Evolutionary conservation across 768 basidiomycete genomes (phyloP).

Genomic region (Auriscalpium microsporum): DNA sequence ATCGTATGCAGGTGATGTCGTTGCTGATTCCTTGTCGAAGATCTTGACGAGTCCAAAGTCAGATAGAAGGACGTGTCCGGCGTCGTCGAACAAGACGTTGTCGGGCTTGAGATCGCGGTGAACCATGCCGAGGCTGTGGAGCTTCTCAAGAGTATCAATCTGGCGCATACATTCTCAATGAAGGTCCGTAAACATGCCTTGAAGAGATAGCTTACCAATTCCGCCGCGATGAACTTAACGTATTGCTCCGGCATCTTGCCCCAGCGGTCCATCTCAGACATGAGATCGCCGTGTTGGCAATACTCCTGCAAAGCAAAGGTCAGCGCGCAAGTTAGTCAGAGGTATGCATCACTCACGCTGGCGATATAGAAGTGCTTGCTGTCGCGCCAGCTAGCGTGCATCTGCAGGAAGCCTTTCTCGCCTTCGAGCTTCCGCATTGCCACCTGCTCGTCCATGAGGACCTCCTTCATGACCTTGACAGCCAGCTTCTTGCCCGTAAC

Average conservation of each 20-base stretch:
- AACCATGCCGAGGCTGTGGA: constrained; percentile 18
- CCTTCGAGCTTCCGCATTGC: not conserved
- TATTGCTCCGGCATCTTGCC: not conserved
- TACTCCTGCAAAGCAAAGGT: not conserved
- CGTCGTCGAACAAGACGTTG: constrained; percentile 19
- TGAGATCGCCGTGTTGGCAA: not conserved
- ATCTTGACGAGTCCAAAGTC: constrained; percentile 19
- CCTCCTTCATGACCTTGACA: not conserved
- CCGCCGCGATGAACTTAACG: not conserved
- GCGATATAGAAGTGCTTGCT: not conserved
- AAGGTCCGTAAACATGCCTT: not conserved
- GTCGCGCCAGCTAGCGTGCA: not conserved
- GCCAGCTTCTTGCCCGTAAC: not conserved
- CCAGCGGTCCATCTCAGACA: not conserved
- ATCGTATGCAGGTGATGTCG: not conserved
- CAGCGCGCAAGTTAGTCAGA: not conserved
- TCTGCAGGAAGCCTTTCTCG: not conserved
- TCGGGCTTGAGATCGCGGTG: constrained; percentile 25
- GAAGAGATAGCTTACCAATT: not conserved
- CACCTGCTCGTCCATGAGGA: not conserved
- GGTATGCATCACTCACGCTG: not conserved
- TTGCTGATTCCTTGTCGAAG: constrained; percentile 16
- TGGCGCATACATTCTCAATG: not conserved
- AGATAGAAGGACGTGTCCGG: constrained; percentile 17
- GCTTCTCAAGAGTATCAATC: constrained; percentile 14